phyloP scores from a whole-genome alignment of 1,139 yeast genomes.

The Scheffersomyces parashehatae region DNA sequence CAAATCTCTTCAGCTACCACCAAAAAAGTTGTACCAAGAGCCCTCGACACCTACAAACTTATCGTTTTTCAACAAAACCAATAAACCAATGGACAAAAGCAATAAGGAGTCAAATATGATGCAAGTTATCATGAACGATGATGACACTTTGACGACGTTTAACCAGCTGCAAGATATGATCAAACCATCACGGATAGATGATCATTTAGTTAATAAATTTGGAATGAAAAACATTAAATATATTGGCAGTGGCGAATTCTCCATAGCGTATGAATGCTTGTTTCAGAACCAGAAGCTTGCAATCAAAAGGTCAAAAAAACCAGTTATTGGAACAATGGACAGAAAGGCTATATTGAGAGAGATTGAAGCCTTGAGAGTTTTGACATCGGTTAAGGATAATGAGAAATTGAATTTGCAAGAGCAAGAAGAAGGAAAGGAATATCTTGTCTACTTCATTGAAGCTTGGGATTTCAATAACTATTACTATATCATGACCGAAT shows the following conservation, averaged over 20 bases:
- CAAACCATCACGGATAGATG: slow-evolving; percentile 39
- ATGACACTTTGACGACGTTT: slow-evolving; percentile 7
- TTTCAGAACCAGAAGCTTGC: slow-evolving; percentile 72
- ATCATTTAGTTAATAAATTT: slow-evolving; percentile 66
- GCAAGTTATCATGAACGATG: slow-evolving; percentile 4
- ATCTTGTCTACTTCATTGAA: slow-evolving; percentile 75
- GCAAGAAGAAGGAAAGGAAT: slow-evolving; percentile 74
- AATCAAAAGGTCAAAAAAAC: slow-evolving; percentile 75
- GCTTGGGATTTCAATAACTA: slow-evolving; percentile 82
- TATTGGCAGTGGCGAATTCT: slow-evolving; percentile 86
- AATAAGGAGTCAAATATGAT: not conserved
- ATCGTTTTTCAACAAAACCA: not conserved
- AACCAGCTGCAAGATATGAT: slow-evolving; percentile 3
- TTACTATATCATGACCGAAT: slow-evolving; percentile 91
- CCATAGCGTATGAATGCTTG: slow-evolving; percentile 78
- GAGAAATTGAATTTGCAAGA: slow-evolving; percentile 41
- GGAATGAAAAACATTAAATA: slow-evolving; percentile 61
- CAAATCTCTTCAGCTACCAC: slow-evolving; percentile 5
- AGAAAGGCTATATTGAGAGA: slow-evolving; percentile 39
- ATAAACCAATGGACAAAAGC: not conserved
- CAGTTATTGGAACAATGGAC: slow-evolving; percentile 44
- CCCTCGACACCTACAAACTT: slow-evolving; percentile 34
- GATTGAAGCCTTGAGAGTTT: slow-evolving; percentile 44
- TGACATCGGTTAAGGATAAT: slow-evolving; percentile 44
- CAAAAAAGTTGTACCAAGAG: slow-evolving; percentile 12